phyloP scores from a whole-genome alignment of 2,329 filamentous ascomycete genomes.

The Drechslera avenae region DNA sequence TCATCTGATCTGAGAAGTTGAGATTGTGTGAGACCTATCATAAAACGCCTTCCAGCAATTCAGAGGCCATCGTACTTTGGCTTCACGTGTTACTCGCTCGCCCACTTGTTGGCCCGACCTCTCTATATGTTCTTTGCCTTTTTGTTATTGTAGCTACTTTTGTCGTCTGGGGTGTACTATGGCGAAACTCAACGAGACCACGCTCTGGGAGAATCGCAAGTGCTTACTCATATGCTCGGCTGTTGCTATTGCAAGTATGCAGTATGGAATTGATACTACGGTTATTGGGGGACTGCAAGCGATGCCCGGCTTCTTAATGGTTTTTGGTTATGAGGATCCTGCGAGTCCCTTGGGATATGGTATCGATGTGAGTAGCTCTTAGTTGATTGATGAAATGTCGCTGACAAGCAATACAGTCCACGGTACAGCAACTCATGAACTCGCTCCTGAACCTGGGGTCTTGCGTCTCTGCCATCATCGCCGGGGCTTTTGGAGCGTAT shows the following conservation, averaged over 20 bases:
- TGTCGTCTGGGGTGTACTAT: too few species aligned
- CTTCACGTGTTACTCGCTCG: too few species aligned
- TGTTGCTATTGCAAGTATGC: conserved; percentile 57
- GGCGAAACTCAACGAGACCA: conserved; percentile 12
- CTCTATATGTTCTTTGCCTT: too few species aligned
- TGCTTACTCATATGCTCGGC: conserved; percentile 55
- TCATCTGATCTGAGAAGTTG: too few species aligned
- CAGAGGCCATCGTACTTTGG: too few species aligned
- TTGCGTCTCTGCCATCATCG: conserved; percentile 56
- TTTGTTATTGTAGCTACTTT: too few species aligned
- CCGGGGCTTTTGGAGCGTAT: conserved; percentile 55
- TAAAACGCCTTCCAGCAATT: too few species aligned
- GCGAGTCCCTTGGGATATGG: conserved; percentile 44
- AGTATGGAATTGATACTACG: conserved; percentile 59
- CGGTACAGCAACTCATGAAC: conserved; percentile 60
- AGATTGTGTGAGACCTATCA: too few species aligned
- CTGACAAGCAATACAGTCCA: conserved; percentile 41
- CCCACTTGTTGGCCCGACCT: too few species aligned
- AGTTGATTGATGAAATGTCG: neutral
- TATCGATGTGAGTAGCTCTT: conserved; percentile 46
- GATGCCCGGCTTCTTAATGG: conserved; percentile 56
- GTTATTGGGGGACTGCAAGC: conserved; percentile 49
- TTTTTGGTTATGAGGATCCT: conserved; percentile 58
- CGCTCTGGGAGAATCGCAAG: conserved; percentile 47
- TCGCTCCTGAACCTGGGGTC: conserved; percentile 59